phyloP scores from a whole-genome alignment of 169 alveolate genomes.

The Perkinsus olseni region DNA sequence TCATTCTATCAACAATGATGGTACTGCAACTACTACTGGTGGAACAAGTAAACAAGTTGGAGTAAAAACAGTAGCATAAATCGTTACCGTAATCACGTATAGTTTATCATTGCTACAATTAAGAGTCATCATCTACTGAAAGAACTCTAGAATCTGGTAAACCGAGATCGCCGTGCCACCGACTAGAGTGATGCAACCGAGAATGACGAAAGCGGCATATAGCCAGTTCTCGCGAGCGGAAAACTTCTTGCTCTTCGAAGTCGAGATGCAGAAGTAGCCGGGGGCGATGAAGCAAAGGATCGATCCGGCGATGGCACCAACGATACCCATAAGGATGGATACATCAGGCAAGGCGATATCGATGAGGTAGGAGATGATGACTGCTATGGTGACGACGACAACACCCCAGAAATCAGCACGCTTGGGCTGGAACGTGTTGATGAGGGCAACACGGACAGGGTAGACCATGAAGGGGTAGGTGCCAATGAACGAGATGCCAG shows the following conservation, averaged over 20 bases:
- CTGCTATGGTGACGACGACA: background rate
- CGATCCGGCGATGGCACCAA: background rate
- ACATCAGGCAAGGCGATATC: background rate
- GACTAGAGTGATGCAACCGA: background rate
- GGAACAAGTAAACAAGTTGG: no score
- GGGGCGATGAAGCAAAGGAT: background rate
- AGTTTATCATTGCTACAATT: background rate
- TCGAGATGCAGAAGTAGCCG: background rate
- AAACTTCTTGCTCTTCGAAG: background rate
- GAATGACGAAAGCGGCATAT: background rate
- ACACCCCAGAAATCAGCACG: background rate
- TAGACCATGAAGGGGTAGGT: background rate
- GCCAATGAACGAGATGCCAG: background rate
- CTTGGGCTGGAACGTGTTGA: background rate
- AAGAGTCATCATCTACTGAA: background rate
- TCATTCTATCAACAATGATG: no score
- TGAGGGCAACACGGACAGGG: background rate
- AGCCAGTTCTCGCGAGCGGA: background rate
- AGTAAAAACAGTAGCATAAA: background rate
- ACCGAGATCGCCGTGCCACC: background rate
- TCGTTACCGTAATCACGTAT: background rate
- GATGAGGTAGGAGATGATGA: background rate
- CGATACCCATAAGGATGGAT: background rate
- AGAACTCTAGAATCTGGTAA: background rate
- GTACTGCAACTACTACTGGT: no score